These are phyloP conservation scores for Botrytis aclada DNA, from an alignment of 2,329 filamentous ascomycete genomes.

Conservation along the genomic window DNA sequence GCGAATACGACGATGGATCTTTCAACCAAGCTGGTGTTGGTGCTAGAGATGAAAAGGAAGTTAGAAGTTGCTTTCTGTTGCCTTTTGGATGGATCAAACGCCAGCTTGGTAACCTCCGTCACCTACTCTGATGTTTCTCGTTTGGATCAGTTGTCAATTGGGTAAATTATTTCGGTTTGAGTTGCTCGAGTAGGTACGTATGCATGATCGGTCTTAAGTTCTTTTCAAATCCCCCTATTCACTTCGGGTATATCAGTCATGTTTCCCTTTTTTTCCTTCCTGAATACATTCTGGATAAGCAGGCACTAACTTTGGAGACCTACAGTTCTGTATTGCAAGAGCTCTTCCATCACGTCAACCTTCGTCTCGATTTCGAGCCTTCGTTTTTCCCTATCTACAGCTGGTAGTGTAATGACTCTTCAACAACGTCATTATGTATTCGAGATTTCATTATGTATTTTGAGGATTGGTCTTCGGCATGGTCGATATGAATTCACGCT, in stretches of 20 bases:
- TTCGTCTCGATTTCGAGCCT: neutral
- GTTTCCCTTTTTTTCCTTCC: neutral
- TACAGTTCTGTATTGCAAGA: neutral
- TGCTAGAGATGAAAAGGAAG: no score
- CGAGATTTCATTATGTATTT: neutral
- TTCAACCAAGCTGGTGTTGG: neutral
- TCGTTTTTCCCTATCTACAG: neutral
- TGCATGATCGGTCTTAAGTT: neutral
- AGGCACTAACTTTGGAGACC: neutral
- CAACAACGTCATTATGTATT: neutral
- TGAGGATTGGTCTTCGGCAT: neutral
- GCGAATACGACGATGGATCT: neutral
- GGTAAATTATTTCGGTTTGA: neutral
- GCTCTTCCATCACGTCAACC: no score
- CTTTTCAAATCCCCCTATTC: neutral
- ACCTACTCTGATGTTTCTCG: neutral
- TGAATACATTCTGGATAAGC: neutral
- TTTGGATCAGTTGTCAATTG: neutral
- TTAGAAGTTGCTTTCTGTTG: neutral
- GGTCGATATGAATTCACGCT: neutral
- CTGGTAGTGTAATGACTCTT: neutral
- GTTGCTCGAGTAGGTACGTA: neutral
- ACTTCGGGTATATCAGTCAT: neutral
- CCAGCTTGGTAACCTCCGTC: neutral
- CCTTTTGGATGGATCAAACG: neutral